These are phyloP conservation scores for Boletus eberwhitei DNA, from an alignment of 768 basidiomycete genomes.

Conservation along the genomic window DNA sequence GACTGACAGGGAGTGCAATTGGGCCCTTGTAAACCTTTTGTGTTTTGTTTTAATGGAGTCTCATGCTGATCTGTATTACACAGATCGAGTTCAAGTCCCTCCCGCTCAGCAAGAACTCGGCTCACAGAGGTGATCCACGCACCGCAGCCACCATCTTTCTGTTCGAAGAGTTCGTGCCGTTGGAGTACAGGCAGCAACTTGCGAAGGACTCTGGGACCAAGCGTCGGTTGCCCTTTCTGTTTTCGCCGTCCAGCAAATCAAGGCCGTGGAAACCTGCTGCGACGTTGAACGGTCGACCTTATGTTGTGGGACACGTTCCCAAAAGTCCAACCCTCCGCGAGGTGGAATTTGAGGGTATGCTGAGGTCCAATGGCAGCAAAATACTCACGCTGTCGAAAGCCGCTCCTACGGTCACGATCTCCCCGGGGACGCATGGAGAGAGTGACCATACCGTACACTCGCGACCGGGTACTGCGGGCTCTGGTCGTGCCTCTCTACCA, in stretches of 20 bases:
- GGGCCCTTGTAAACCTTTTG: constrained; percentile 71
- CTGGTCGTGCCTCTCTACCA: constrained; percentile 14
- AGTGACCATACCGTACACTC: constrained; percentile 28
- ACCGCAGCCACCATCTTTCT: constrained; percentile 69
- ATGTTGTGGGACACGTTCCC: constrained; percentile 59
- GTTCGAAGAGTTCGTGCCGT: constrained; percentile 92
- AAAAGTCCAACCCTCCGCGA: constrained; percentile 53
- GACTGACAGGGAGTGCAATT: constrained; percentile 80
- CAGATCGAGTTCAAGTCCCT: constrained; percentile 88
- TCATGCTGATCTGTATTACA: constrained; percentile 26
- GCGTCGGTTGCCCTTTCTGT: constrained; percentile 67
- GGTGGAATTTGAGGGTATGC: constrained; percentile 75
- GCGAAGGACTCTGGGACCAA: constrained; percentile 49
- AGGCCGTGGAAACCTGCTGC: constrained; percentile 77
- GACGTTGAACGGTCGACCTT: constrained; percentile 78
- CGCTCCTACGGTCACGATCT: constrained; percentile 23
- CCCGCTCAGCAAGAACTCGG: constrained; percentile 36
- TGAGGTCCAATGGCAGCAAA: constrained; percentile 53
- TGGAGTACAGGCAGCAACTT: constrained; percentile 79
- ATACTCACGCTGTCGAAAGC: constrained; percentile 33
- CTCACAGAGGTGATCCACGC: constrained; percentile 56
- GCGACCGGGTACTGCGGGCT: constrained; percentile 22
- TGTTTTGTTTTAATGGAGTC: background rate
- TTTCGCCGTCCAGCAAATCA: constrained; percentile 45
- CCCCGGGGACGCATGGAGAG: constrained; percentile 26